Evolutionary conservation across 1,284 basidiomycete species (phyloP), one percentile per base, ranked within the genome.

Genomic region (Albatrellus sp.): DNA sequence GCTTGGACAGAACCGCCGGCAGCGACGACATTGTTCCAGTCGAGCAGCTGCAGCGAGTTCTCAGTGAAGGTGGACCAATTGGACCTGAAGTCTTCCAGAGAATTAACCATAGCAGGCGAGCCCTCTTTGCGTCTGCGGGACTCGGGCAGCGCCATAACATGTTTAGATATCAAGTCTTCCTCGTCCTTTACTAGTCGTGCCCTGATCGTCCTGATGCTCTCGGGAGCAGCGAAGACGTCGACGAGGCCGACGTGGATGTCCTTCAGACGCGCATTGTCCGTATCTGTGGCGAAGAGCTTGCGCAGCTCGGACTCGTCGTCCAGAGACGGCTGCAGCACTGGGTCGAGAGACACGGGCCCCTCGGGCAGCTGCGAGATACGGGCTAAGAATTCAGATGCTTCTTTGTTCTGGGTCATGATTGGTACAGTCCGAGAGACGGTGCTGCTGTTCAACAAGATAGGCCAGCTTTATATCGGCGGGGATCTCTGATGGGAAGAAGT

Each of bases 21-120:
- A 19, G 67, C 75, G n/a, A 78, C 60, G 49, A 78, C 70, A 50
- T 76, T 75, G 59, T 64, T 72, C 73, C 73, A 76, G 53, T 75
- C 69, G 33, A 62, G 28, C 14, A 76, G 59, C 52, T 75, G 71
- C 5, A 79, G 58, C 2, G 72, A 73, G 3, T 69, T 69, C 52
- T 77, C 74, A 9, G 68, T 70, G 55, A 79, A 79, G 37, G 77
- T 63, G 5, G 64, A 46, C 74, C 74, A 79, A 51, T 73, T 74
- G 61, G 67, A 68, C 61, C 69, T 70, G 64, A 77, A 79, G 39
- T 72, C 70, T 8, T 73, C 73, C 11, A 75, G 52, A 48, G 60
- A 60, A 1, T 58, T 48, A 6, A 69, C 71, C 63, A 70, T 73
- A 47, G 60, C 60, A 9, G 67, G 69, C 11, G 60, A 56, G 35